Base-by-base conservation (phyloP, 306 rosid species). In the Vigna mungo region DNA sequence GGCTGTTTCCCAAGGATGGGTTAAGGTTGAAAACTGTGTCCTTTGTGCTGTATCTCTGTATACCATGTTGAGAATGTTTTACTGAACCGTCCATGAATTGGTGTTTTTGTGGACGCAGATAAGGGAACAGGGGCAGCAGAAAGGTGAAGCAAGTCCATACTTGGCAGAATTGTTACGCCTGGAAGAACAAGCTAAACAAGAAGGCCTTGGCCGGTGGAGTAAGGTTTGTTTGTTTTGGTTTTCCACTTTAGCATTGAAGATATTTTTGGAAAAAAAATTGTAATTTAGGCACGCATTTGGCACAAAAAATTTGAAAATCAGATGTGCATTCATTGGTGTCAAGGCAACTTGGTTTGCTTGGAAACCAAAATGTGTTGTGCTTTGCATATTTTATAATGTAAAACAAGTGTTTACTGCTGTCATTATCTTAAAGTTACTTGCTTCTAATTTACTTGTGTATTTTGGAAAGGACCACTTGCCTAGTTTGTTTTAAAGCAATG, bases 151-250 rank as follows among this genome's bases (percentile, higher is more conserved):
- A 4, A 96, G 98, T 79, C 99, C 99, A 15, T 89, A 85, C 85
- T 86, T 96, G 25, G 78, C 94, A 17, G 97, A 96, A 54, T 78
- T 96, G 84, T 83, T 87, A 30, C 89, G 90, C 15, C 80, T 86
- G n/a, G 97, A 96, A 84, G 99, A 96, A 55, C 91, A 87, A 75
- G 98, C 98, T 47, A 89, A 89, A 87, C 91, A 91, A 71, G 90
- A 91, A 36, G 98, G 98, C 53, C 86, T 88, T 81, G 99, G 99
- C 71, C 94, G 97, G 58, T 91, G 97, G 97, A 96, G 91, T 88
- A 91, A 91, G 98, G 99, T 96, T 63, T 48, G 83, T 71, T 68
- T 72, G 83, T 71, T 68, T 72, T 23, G 47, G 68, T 53, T 54
- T 71, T 68, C 41, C 8, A 46, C 16, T 60, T 36, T 81, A 36